These are phyloP conservation scores for Chaetomium sp. DNA, from an alignment of 2,329 filamentous ascomycete species.

Conservation along the genomic window DNA sequence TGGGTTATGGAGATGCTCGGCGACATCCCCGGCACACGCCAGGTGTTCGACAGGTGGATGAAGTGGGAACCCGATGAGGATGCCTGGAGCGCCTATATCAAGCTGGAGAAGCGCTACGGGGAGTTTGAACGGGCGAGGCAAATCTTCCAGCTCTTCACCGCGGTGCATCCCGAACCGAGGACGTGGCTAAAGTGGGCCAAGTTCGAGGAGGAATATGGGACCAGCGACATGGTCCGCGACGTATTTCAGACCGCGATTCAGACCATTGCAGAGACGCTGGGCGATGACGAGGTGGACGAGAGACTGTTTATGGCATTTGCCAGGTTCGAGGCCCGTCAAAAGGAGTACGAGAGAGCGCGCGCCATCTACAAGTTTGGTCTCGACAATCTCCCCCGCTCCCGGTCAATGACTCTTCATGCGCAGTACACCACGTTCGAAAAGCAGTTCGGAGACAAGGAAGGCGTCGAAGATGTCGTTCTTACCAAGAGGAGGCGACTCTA, in stretches of 20 bases:
- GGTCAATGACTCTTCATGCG: slow-evolving; percentile 82
- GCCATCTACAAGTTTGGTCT: slow-evolving; percentile 97
- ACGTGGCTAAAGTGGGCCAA: slow-evolving; percentile 99
- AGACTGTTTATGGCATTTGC: slow-evolving; percentile 93
- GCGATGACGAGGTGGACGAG: slow-evolving; percentile 95
- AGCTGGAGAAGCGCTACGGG: slow-evolving; percentile 91
- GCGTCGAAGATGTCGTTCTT: slow-evolving; percentile 93
- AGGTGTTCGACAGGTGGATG: slow-evolving; percentile 98
- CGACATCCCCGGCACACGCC: slow-evolving; percentile 86
- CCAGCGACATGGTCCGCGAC: slow-evolving; percentile 85
- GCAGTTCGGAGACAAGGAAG: slow-evolving; percentile 90
- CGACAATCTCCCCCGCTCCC: slow-evolving; percentile 85
- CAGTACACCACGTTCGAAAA: slow-evolving; percentile 98
- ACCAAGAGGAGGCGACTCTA: slow-evolving; percentile 91
- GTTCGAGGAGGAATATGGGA: slow-evolving; percentile 95
- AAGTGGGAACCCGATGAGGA: slow-evolving; percentile 96
- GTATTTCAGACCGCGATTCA: slow-evolving; percentile 90
- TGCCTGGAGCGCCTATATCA: slow-evolving; percentile 95
- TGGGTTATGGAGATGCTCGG: slow-evolving; percentile 98
- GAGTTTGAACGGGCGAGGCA: slow-evolving; percentile 88
- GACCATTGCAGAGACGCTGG: slow-evolving; percentile 82
- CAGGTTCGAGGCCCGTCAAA: slow-evolving; percentile 90
- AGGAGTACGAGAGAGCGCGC: slow-evolving; percentile 89
- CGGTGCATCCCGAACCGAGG: slow-evolving; percentile 88
- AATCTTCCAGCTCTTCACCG: slow-evolving; percentile 87